These are phyloP conservation scores for Zygnema cylindricum DNA, from an alignment of 139 green algal species.

Conservation along the genomic window DNA sequence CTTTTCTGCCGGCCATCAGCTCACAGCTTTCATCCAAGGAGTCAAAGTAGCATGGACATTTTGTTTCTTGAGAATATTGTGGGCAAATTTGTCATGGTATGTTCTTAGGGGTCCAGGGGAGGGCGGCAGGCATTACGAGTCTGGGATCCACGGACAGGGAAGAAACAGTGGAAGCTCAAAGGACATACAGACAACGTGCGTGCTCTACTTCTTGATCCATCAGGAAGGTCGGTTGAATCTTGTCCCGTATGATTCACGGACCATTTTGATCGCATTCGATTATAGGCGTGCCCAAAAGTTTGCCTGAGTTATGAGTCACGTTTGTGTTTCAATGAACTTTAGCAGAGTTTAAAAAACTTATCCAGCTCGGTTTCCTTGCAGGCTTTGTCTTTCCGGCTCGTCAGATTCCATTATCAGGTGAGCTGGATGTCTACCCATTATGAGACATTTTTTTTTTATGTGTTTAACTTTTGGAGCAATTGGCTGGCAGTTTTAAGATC, in stretches of 20 bases:
- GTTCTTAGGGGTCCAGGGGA: not conserved
- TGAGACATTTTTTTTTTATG: not conserved
- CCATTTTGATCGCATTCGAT: too few relatives aligned
- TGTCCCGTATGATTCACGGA: too few relatives aligned
- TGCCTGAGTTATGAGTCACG: too few relatives aligned
- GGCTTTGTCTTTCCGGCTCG: slow-evolving; percentile 75
- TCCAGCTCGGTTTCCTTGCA: slow-evolving; percentile 27
- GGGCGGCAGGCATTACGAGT: slow-evolving; percentile 65
- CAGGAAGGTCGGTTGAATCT: slow-evolving; percentile 65
- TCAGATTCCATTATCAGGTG: slow-evolving; percentile 81
- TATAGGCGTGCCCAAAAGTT: too few relatives aligned
- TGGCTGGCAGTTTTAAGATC: not conserved
- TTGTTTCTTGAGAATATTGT: too few relatives aligned
- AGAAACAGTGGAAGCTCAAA: slow-evolving; percentile 77
- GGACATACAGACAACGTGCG: slow-evolving; percentile 86
- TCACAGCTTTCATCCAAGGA: too few relatives aligned
- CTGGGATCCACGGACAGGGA: slow-evolving; percentile 73
- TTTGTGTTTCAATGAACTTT: too few relatives aligned
- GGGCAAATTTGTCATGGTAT: too few relatives aligned
- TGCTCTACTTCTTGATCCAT: slow-evolving; percentile 44
- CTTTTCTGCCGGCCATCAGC: too few relatives aligned
- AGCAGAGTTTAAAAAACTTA: not conserved
- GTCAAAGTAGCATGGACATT: too few relatives aligned
- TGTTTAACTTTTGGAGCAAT: too few relatives aligned
- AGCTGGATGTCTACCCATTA: too few relatives aligned